Evolutionary conservation across 2,329 filamentous ascomycete genomes (phyloP).

Genomic region (Phialocephala subalpina): DNA sequence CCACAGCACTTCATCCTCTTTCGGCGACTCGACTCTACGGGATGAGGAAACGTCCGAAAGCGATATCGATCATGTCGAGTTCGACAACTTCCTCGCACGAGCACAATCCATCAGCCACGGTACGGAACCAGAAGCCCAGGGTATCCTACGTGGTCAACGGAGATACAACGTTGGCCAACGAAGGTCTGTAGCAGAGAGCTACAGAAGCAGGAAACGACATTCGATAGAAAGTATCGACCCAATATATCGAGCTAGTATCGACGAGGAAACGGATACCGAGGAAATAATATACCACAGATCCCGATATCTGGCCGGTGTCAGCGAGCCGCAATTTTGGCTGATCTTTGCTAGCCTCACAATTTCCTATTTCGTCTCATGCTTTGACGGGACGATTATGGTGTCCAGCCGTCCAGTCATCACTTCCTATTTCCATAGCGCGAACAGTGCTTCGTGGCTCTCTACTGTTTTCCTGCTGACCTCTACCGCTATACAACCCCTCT

Average conservation of each 20-base stretch:
- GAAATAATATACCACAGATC: slow-evolving; percentile 33
- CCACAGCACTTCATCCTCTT: slow-evolving; percentile 14
- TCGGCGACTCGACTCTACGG: slow-evolving; percentile 13
- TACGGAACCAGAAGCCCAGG: slow-evolving; percentile 41
- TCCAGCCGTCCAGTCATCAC: slow-evolving; percentile 84
- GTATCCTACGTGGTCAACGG: slow-evolving; percentile 41
- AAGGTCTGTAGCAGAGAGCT: not conserved
- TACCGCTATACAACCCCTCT: slow-evolving; percentile 77
- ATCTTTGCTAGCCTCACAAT: slow-evolving; percentile 67
- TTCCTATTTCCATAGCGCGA: slow-evolving; percentile 79
- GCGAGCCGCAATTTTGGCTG: slow-evolving; percentile 62
- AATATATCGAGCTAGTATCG: not conserved
- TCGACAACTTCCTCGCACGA: slow-evolving; percentile 39
- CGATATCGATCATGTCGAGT: slow-evolving; percentile 47
- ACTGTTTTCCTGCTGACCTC: slow-evolving; percentile 81
- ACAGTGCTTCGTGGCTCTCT: slow-evolving; percentile 83
- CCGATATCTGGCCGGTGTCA: slow-evolving; percentile 52
- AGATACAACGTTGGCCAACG: slow-evolving; percentile 28
- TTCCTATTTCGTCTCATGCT: slow-evolving; percentile 68
- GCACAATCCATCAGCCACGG: slow-evolving; percentile 41
- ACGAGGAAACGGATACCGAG: slow-evolving; percentile 14
- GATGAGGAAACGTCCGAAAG: slow-evolving; percentile 45
- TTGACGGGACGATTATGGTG: slow-evolving; percentile 84
- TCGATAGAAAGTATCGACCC: not conserved
- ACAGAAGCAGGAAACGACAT: not conserved